A percentile compares a stretch with the other conserved stretches of the same genome.
These are phyloP conservation scores for Physaria fendleri DNA, from an alignment of 345 rosid genomes.

Conservation along the genomic window DNA sequence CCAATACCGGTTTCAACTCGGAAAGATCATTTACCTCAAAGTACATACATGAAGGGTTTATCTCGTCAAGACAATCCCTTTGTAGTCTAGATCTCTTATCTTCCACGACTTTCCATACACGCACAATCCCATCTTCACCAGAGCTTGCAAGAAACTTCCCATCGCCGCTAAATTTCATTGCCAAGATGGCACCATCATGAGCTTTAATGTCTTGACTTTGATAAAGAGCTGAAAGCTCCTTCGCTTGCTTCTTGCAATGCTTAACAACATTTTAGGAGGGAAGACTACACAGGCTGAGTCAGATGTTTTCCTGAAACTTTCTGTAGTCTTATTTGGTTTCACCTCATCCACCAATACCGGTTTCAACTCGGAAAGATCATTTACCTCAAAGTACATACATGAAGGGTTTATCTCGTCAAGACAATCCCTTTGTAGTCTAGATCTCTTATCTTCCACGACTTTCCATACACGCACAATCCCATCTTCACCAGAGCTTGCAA, in stretches of 20 bases:
- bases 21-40: conserved; percentile 61
- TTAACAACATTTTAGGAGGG: conserved; percentile 79
- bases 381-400: conserved; percentile 59
- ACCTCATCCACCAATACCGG: conserved; percentile 52
- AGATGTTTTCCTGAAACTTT: conserved; percentile 55
- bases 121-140: conserved; percentile 62
- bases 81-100: conserved; percentile 45
- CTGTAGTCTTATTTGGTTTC: conserved; percentile 36
- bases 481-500: conserved; percentile 81
- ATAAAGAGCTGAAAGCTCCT: conserved; percentile 78
- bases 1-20: conserved; percentile 52
- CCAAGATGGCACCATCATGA: conserved; percentile 57
- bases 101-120: conserved; percentile 69
- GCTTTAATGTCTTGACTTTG: conserved; percentile 69
- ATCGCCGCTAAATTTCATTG: conserved; percentile 73
- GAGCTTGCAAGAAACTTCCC: conserved; percentile 84
- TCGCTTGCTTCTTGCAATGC: conserved; percentile 45
- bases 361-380: conserved; percentile 59
- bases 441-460: conserved; percentile 58
- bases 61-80: conserved; percentile 45
- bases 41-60: conserved; percentile 65
- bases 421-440: conserved; percentile 40
- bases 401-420: conserved; percentile 58
- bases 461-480: conserved; percentile 61
- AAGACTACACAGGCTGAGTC: conserved; percentile 70